Base-by-base conservation (phyloP, 2,329 filamentous ascomycete species). In the Amauroascus niger region DNA sequence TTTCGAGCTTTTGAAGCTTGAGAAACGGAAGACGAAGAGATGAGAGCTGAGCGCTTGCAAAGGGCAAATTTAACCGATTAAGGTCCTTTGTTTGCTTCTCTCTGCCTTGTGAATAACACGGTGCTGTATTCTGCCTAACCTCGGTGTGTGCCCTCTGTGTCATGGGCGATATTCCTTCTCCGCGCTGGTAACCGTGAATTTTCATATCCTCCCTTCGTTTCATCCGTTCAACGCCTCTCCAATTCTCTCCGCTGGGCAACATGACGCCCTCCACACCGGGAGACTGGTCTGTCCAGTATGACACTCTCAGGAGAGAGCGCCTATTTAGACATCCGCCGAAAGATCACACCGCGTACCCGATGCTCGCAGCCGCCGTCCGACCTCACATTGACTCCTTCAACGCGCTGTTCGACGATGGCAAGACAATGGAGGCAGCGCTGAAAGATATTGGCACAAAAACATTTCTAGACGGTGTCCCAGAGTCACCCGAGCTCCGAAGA, bases 341-440 rank as follows among this genome's bases (percentile, higher is more conserved):
- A 64, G 90, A 97, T 67, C 85, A 82, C 62, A 86, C 86, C 8
- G 88, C 91, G 55, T 97, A 95, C 66, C 93, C 93, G 13, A 80
- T 86, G 20, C 81, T 98, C 46, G 85, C 90, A 63, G 80, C 80
- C 57, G 87, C 91, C n/a, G 83, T 97, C 56, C 79, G 87, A 60
- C 93, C 93, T 48, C 93, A 98, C 70, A 86, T 97, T 63, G 84
- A 96, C 65, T 93, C 93, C 6, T 98, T 96, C 80, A 95, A 98
- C 75, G 83, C 83, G 50, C 78, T 97, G 46, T 94, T 96, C 67
- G 80, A 83, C 30, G 76, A 79, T 55, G 79, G 84, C 69, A 88
- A 87, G 51, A 75, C 85, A 50, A 69, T 98, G 52, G 80, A 86
- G 48, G 83, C 88, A 59, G 89, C 79, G 11, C 69, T 97, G 57